Base-by-base conservation (phyloP, 257 asterid genomes). In the Parsonsia alboflavescens region DNA sequence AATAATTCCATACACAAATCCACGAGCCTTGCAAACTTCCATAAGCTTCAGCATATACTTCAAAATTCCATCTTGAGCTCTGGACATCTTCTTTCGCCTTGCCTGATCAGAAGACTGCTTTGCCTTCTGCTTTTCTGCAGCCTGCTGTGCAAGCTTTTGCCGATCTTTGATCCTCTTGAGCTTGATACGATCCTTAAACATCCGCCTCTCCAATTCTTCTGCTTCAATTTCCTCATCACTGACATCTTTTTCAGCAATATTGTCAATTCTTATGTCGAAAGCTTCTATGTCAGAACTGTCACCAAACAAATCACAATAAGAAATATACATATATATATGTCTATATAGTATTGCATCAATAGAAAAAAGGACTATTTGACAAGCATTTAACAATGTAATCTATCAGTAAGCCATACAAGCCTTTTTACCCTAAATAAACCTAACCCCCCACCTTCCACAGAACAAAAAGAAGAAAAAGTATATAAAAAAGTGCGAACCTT, bases 11-110 rank as follows among this genome's bases (percentile, higher is more conserved):
- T 88, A 90, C 22, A 90, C 93, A 39, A 88, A 90, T 58, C 93
- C 96, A 24, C 88, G 93, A 33, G 84, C 93, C 54, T 85, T 85
- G 85, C 96, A 90, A n/a, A 86, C 93, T 68, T 89, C 96, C 93
- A 88, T 88, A 57, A 89, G 85, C 84, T 89, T 89, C 77, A 88
- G 77, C 93, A 89, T 89, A 83, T 89, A 86, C 77, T 88, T 88
- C 76, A 89, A 84, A 78, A 89, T 89, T 65, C 96, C 93, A 70
- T 89, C 93, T 66, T 88, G 93, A 7, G 96, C 96, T 54, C 91
- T 83, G 3, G 93, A 86, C 93, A 88, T 86, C 78, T 89, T 89
- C 84, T 88, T 89, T 56, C 96, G 77, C 52, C 86, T 82, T 2
- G 91, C 96, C 78, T 88, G 90, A 72, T 88, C 96, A 17, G 87